phyloP scores from a whole-genome alignment of 2,329 filamentous ascomycete species.

The Phialophora verrucosa region DNA sequence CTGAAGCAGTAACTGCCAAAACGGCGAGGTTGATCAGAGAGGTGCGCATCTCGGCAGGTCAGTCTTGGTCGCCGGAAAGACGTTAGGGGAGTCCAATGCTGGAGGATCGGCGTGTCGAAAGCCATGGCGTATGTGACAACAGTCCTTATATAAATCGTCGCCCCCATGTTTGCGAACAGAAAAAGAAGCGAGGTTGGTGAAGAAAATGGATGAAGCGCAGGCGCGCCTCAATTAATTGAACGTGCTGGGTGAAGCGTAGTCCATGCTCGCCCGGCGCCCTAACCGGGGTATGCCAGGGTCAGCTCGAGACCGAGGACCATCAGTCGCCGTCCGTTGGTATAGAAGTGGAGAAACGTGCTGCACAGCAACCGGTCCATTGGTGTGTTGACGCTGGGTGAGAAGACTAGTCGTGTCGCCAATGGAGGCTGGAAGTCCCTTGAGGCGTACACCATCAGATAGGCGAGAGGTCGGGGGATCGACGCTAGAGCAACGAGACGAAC shows the following conservation, averaged over 20 bases:
- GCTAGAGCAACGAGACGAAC: conserved; percentile 19
- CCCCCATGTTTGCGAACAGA: conserved; percentile 4
- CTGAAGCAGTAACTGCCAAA: conserved; percentile 34
- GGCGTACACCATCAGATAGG: conserved; percentile 9
- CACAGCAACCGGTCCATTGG: conserved; percentile 27
- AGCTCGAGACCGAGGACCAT: conserved; percentile 19
- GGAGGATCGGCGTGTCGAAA: conserved; percentile 11
- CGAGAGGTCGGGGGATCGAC: conserved; percentile 28
- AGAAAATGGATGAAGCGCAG: background rate
- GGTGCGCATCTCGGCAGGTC: conserved; percentile 25
- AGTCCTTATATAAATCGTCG: conserved; percentile 24
- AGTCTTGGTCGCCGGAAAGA: background rate
- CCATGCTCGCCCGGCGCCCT: background rate
- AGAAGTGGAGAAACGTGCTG: conserved; percentile 28
- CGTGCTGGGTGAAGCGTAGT: background rate
- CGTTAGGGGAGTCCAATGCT: conserved; percentile 6
- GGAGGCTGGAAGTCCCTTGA: conserved; percentile 44
- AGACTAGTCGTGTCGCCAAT: conserved; percentile 77
- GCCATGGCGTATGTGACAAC: conserved; percentile 20
- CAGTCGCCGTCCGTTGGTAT: conserved; percentile 19
- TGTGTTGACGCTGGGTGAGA: conserved; percentile 11
- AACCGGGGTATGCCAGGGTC: conserved; percentile 1
- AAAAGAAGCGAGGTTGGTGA: conserved; percentile 31
- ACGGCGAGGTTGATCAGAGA: conserved; percentile 27
- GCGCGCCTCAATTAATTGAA: too few species aligned